Evolutionary conservation across 805 yeast genomes (phyloP), one percentile per base, ranked within the genome.

Genomic region (Wickerhamomyces bisporus): DNA sequence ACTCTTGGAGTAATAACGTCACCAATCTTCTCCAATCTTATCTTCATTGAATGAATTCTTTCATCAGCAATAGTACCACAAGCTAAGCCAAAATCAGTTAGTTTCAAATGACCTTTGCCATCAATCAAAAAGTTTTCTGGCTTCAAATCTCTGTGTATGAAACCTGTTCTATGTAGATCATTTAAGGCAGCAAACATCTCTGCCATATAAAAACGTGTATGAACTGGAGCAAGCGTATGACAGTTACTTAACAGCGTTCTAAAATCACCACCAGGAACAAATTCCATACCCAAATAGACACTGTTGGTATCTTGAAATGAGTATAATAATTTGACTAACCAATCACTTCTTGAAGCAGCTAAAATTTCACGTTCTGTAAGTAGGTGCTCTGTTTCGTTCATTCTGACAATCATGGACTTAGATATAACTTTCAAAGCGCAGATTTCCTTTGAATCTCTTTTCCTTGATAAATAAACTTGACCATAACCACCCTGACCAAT

Each of bases 401-500:
- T 76, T 62, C 86, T 89, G 43, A 86, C 79, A 47, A 91, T 70
- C 51, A 89, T 70, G 53, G 82, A 82, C 61, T 93, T 93, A 60
- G 87, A 89, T 55, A 93, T 71, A 12, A 93, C 86, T 60, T 93
- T 93, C 52, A 93, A 70, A 2, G 99, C 99, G 63, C 96, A 91
- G 33, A 93, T 83, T 62, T 93, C 99, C 46, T 81, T 78, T 1
- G 98, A 88, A 55, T 93, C 99, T 49, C 80, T 81, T 69, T 93
- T 93, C 49, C 89, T 76, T 1, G 99, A 97, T 45, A 93, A 66
- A 53, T 86, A 93, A n/a, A 93, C 99, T 64, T 93, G 97, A 18
- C 99, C 99, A 57, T 93, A 93, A 3, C 99, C 99, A 56, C 99
- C 99, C 67, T 93, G 98, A 12, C 99, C 99, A 24, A 93, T 97